Percentiles rank a stretch among this genome's conserved stretches.
phyloP scores from a whole-genome alignment of 2,329 filamentous ascomycete genomes.

The Xenoacremonium recifei region DNA sequence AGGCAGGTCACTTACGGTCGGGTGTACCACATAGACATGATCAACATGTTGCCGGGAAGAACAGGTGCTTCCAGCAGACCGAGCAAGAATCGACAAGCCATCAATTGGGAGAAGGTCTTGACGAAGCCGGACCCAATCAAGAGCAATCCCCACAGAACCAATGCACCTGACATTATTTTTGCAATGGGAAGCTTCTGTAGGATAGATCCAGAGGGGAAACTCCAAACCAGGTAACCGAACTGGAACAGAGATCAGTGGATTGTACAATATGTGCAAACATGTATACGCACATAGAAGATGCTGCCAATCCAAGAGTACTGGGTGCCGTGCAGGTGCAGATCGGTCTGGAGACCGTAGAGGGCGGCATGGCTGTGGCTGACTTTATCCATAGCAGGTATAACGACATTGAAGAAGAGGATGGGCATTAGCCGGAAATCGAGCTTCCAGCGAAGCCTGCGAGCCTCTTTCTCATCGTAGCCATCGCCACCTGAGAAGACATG shows the following conservation, averaged over 20 bases:
- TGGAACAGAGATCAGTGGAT: constrained; percentile 2
- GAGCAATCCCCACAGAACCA: constrained; percentile 26
- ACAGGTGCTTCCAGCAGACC: constrained; percentile 31
- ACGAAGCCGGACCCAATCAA: constrained; percentile 28
- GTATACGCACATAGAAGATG: constrained; percentile 6
- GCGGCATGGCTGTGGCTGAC: constrained; percentile 28
- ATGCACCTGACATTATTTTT: constrained; percentile 26
- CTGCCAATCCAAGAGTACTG: constrained; percentile 22
- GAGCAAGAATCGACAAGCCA: constrained; percentile 27
- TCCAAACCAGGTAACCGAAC: constrained; percentile 34
- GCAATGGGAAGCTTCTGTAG: constrained; percentile 35
- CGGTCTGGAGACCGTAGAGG: constrained; percentile 26
- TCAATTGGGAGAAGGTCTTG: constrained; percentile 23
- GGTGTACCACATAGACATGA: constrained; percentile 31
- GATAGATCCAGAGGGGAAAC: constrained; percentile 29
- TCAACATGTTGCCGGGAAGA: constrained; percentile 22
- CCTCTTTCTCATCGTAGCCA: constrained; percentile 9
- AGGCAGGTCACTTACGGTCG: too few relatives aligned
- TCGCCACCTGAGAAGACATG: constrained; percentile 4
- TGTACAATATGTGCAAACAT: too few relatives aligned
- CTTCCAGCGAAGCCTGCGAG: constrained; percentile 17
- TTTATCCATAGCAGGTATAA: constrained; percentile 29
- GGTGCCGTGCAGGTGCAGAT: constrained; percentile 21
- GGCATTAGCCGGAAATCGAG: constrained; percentile 20
- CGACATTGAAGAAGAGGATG: constrained; percentile 24